Conservation (phyloP, 352 stramenopile species). For the Phytopythium litorale region DNA sequence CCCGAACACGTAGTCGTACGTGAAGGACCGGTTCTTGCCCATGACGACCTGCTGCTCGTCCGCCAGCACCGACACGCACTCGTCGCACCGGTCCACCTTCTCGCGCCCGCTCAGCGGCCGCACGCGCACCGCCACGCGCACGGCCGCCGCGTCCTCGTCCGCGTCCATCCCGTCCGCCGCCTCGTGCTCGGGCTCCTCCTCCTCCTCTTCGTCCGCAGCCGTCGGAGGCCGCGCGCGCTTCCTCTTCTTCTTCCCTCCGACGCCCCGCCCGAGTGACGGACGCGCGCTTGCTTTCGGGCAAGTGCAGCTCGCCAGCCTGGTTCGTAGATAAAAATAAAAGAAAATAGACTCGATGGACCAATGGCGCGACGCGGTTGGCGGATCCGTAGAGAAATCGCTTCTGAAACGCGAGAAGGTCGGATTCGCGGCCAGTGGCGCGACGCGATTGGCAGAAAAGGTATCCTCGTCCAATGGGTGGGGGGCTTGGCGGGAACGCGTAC, state of each 20-base stretch:
- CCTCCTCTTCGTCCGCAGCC: too few species aligned
- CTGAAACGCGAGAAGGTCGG: background rate
- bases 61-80: constrained; percentile 83
- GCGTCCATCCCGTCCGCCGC: background rate
- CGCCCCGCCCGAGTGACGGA: background rate
- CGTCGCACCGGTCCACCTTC: constrained; percentile 86
- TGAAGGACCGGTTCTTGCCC: constrained; percentile 87
- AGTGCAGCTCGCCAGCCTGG: background rate
- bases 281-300: background rate
- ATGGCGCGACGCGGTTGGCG: too few species aligned
- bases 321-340: background rate
- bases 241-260: background rate
- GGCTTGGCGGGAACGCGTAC: background rate
- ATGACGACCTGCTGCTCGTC: constrained; percentile 84
- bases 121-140: constrained; percentile 84
- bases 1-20: constrained; percentile 89
- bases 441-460: constrained; percentile 3
- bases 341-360: background rate
- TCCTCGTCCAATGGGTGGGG: background rate
- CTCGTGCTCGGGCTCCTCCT: too few species aligned
- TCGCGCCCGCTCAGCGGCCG: constrained; percentile 84
- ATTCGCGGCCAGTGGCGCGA: background rate
- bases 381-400: background rate
- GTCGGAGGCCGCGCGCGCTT: too few species aligned
- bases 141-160: constrained; percentile 55